Evolutionary conservation across 371 early-diverging fungal species (phyloP).

Genomic region (Umbelopsis sp.): DNA sequence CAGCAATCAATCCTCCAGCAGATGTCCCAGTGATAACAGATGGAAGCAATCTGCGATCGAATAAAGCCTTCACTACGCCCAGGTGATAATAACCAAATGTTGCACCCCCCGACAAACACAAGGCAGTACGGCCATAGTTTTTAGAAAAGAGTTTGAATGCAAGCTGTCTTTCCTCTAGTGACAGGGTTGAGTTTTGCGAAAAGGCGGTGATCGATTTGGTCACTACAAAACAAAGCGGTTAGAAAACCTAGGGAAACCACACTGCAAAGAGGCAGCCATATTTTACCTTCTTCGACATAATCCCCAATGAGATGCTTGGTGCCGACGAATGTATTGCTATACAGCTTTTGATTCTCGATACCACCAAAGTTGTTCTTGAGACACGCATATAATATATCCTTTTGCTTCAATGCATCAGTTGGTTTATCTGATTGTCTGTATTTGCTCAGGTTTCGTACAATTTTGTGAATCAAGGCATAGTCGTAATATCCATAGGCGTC

Average conservation of each 20-base stretch:
- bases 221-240: conserved; percentile 36
- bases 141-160: conserved; percentile 77
- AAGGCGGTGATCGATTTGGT: conserved; percentile 68
- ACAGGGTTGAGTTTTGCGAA: conserved; percentile 47
- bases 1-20: conserved; percentile 81
- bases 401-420: conserved; percentile 41
- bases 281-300: conserved; percentile 76
- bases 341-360: conserved; percentile 76
- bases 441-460: conserved; percentile 52
- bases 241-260: neutral
- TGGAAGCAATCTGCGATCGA: conserved; percentile 79
- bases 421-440: conserved; percentile 36
- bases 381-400: conserved; percentile 64
- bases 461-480: conserved; percentile 67
- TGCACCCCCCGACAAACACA: conserved; percentile 91
- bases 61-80: conserved; percentile 76
- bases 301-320: conserved; percentile 80
- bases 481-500: conserved; percentile 71
- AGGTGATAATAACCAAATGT: conserved; percentile 85
- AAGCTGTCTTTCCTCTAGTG: conserved; percentile 63
- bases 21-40: conserved; percentile 88
- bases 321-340: conserved; percentile 77
- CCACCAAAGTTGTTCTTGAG: conserved; percentile 83
- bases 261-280: too few relatives aligned
- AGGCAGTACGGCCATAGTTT: conserved; percentile 86